Evolutionary conservation across 441 rosid genomes (phyloP).

Genomic region (Eutrema salsugineum): DNA sequence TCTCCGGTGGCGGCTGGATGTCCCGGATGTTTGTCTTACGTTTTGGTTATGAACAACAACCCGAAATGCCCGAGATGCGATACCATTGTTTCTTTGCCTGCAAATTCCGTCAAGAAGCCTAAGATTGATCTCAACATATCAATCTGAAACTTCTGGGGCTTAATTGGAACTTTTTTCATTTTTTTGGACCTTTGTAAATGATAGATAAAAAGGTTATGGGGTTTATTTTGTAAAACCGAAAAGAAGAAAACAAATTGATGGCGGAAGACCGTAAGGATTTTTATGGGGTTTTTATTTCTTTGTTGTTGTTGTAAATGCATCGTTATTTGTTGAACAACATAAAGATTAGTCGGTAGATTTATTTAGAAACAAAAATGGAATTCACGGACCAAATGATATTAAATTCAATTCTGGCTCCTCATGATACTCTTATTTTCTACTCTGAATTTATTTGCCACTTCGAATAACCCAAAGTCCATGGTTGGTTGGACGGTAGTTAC

Average conservation of each 20-base stretch:
- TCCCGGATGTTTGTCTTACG: constrained; percentile 66
- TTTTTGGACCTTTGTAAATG: constrained; percentile 40
- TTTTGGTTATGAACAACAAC: constrained; percentile 51
- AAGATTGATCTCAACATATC: constrained; percentile 78
- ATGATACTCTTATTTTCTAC: neutral
- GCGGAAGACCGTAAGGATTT: neutral
- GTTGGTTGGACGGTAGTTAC: constrained; percentile 25
- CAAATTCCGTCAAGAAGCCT: constrained; percentile 47
- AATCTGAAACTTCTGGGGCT: constrained; percentile 36
- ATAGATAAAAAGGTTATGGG: constrained; percentile 25
- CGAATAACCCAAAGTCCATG: neutral
- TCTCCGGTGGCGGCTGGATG: constrained; percentile 65
- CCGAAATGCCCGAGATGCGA: constrained; percentile 77
- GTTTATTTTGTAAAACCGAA: neutral
- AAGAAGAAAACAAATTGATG: neutral
- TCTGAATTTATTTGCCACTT: neutral
- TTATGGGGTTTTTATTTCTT: neutral
- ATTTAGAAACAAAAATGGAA: neutral
- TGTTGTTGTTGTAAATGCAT: neutral
- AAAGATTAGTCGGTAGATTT: neutral
- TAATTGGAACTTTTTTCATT: neutral
- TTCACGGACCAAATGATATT: neutral
- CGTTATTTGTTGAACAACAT: neutral
- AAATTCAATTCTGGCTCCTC: neutral
- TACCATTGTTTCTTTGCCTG: constrained; percentile 50